Evolutionary conservation across 306 rosid species (phyloP).

Genomic region (Citrullus colocynthis): DNA sequence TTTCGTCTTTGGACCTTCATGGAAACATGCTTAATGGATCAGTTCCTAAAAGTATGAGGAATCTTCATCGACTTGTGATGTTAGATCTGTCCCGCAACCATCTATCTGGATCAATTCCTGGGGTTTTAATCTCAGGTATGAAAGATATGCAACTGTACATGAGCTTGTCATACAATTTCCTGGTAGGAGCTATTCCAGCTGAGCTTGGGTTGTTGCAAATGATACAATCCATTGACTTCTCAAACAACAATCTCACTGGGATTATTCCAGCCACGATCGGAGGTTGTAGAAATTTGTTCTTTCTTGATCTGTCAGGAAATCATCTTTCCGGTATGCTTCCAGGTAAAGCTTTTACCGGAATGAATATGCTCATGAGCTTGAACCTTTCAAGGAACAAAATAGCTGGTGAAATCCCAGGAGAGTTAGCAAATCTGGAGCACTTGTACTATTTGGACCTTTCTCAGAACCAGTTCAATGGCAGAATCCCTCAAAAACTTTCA

Average conservation of each 20-base stretch:
- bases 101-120: conserved; percentile 48
- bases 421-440: conserved; percentile 32
- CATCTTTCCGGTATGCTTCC: conserved; percentile 65
- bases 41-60: conserved; percentile 50
- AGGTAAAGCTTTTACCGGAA: conserved; percentile 28
- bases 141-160: conserved; percentile 50
- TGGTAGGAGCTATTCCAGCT: conserved; percentile 45
- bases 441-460: conserved; percentile 69
- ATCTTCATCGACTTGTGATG: conserved; percentile 25
- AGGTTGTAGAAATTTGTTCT: conserved; percentile 54
- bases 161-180: conserved; percentile 59
- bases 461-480: conserved; percentile 54
- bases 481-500: conserved; percentile 42
- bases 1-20: conserved; percentile 51
- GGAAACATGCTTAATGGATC: conserved; percentile 54
- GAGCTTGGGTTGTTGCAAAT: conserved; percentile 66
- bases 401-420: conserved; percentile 47
- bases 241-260: conserved; percentile 70
- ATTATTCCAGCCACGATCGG: conserved; percentile 40
- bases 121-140: conserved; percentile 30
- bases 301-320: conserved; percentile 67
- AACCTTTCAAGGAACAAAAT: conserved; percentile 64
- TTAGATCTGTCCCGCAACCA: conserved; percentile 66
- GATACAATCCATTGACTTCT: conserved; percentile 61
- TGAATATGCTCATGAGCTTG: conserved; percentile 43